A percentile compares a stretch with the other conserved stretches of the same genome.
Evolutionary conservation across 2,329 filamentous ascomycete genomes (phyloP).

Genomic region (Pseudogymnoascus sp.): DNA sequence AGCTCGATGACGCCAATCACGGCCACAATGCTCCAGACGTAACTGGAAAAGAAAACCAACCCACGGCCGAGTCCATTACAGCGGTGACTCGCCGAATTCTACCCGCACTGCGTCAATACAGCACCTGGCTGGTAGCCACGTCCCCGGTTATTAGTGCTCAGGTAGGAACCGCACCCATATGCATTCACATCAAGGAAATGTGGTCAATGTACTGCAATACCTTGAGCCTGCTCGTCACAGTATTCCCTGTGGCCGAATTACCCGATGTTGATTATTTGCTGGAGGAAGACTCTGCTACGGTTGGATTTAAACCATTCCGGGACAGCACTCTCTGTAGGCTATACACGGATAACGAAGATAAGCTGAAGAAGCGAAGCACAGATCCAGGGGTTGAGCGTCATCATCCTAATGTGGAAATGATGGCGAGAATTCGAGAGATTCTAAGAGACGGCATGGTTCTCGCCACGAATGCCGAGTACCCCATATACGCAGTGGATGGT

Average conservation of each 20-base stretch:
- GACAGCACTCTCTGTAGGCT: slow-evolving; percentile 44
- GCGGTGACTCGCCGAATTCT: slow-evolving; percentile 52
- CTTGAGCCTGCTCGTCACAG: slow-evolving; percentile 49
- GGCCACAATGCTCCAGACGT: slow-evolving; percentile 35
- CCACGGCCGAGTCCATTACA: slow-evolving; percentile 42
- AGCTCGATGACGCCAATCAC: slow-evolving; percentile 40
- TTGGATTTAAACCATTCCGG: slow-evolving; percentile 54
- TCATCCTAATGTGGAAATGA: slow-evolving; percentile 55
- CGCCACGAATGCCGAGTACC: slow-evolving; percentile 37
- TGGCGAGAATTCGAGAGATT: slow-evolving; percentile 56
- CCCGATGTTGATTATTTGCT: slow-evolving; percentile 53
- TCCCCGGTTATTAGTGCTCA: slow-evolving; percentile 46
- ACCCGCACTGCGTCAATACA: slow-evolving; percentile 58
- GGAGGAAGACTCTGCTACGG: slow-evolving; percentile 58
- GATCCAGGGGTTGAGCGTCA: slow-evolving; percentile 42
- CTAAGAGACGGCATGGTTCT: slow-evolving; percentile 52
- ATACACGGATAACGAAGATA: slow-evolving; percentile 30
- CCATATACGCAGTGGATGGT: slow-evolving; percentile 35
- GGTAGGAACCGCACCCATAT: slow-evolving; percentile 43
- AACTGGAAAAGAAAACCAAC: slow-evolving; percentile 30
- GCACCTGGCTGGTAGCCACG: slow-evolving; percentile 55
- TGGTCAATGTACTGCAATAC: slow-evolving; percentile 60
- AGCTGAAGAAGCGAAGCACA: slow-evolving; percentile 38
- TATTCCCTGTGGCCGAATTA: slow-evolving; percentile 49
- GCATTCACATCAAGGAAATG: slow-evolving; percentile 49